Evolutionary conservation across 208 protist genomes (phyloP).

Genomic region (Acanthamoeba castellanii): DNA sequence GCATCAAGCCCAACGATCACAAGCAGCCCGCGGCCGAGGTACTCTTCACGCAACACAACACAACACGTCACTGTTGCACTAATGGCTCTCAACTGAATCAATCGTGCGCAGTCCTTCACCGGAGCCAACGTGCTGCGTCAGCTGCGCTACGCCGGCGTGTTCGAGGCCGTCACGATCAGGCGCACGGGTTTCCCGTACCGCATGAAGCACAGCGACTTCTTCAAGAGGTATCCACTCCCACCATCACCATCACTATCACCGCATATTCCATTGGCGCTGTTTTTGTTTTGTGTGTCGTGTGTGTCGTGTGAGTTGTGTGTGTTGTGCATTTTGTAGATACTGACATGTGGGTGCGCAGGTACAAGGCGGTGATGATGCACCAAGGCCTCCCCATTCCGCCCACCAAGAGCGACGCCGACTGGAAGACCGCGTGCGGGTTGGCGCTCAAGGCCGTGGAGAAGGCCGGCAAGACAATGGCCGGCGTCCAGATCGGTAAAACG

Average conservation of each 20-base stretch:
- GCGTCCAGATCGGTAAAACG: slow-evolving; percentile 48
- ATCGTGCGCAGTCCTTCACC: slow-evolving; percentile 88
- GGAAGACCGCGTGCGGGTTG: not conserved
- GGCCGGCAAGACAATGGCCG: slow-evolving; percentile 43
- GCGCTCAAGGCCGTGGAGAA: slow-evolving; percentile 52
- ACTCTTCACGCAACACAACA: not conserved
- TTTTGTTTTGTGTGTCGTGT: not conserved
- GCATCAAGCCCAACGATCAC: slow-evolving; percentile 96
- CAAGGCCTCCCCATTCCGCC: slow-evolving; percentile 26
- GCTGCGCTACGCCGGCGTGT: slow-evolving; percentile 95
- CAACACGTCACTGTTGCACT: not conserved
- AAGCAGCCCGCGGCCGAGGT: slow-evolving; percentile 86
- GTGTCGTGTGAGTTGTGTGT: no score
- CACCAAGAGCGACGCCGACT: slow-evolving; percentile 6
- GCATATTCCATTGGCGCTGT: not conserved
- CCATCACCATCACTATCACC: not conserved
- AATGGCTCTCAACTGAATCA: not conserved
- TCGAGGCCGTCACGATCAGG: slow-evolving; percentile 95
- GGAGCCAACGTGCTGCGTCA: slow-evolving; percentile 94
- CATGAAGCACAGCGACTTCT: slow-evolving; percentile 95
- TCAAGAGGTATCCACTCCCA: slow-evolving; percentile 90
- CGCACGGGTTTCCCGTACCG: slow-evolving; percentile 96
- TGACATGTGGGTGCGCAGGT: not conserved
- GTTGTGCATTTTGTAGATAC: not conserved
- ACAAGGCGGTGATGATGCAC: slow-evolving; percentile 50